These are phyloP conservation scores for Tricholoma flavovirens DNA, from an alignment of 768 basidiomycete genomes.

Conservation along the genomic window DNA sequence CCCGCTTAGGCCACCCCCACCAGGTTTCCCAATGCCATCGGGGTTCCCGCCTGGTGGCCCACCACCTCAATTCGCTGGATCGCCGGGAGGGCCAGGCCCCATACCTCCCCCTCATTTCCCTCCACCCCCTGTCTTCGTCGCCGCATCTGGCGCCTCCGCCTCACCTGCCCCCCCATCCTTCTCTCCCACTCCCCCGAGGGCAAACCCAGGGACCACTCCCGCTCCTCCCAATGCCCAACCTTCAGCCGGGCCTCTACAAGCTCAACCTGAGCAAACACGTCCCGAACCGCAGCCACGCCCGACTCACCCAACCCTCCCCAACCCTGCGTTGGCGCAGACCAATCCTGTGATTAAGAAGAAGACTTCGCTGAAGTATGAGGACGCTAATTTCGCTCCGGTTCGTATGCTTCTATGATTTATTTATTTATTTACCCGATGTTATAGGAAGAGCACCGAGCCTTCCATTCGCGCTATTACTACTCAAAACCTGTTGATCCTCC, in stretches of 20 bases:
- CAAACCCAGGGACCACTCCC: background rate
- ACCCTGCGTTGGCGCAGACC: conserved; percentile 53
- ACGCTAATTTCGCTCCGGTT: conserved; percentile 78
- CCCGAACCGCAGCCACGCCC: conserved; percentile 15
- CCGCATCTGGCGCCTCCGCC: conserved; percentile 10
- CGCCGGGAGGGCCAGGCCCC: conserved; percentile 14
- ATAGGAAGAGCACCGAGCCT: conserved; percentile 76
- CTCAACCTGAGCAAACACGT: conserved; percentile 1
- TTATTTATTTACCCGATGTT: background rate
- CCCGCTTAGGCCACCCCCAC: conserved; percentile 38
- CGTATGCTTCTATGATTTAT: conserved; percentile 19
- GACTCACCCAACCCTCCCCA: conserved; percentile 42
- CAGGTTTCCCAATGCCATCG: conserved; percentile 50
- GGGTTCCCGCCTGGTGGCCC: conserved; percentile 33
- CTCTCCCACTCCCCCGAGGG: conserved; percentile 9
- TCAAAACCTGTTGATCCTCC: conserved; percentile 35
- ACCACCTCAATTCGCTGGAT: conserved; percentile 30
- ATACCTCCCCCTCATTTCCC: conserved; percentile 18
- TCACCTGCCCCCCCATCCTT: conserved; percentile 9
- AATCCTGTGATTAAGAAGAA: conserved; percentile 74
- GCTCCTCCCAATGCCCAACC: background rate
- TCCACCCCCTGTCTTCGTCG: conserved; percentile 15
- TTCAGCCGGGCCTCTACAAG: conserved; percentile 6
- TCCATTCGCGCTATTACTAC: conserved; percentile 56
- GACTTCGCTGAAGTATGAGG: conserved; percentile 66